Base-by-base conservation (phyloP, 2,329 filamentous ascomycete genomes). In the Akanthomyces dipterigenus region DNA sequence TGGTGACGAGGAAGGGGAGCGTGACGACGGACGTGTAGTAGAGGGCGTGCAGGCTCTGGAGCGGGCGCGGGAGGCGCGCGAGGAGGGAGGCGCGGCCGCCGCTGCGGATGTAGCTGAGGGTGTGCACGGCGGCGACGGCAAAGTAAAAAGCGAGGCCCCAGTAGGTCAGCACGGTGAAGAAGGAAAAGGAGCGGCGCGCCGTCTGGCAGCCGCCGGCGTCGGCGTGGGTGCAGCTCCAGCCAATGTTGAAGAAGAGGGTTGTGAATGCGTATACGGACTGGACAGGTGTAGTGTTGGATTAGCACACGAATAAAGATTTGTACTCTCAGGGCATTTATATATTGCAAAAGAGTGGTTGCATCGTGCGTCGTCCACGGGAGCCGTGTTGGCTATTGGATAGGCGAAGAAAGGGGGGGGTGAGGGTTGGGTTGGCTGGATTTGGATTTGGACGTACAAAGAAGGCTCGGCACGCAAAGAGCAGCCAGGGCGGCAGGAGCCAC, bases 121-220 rank as follows among this genome's bases (percentile, higher is more conserved):
- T 91, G 77, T 96, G 90, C 20, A 84, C 64, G 20, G 88, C 80
- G 1, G 88, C 80, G 68, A 87, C 77, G 61, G 86, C 78, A 71
- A 88, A 88, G 79, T 96, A 96, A 76, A 93, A 93, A 26, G 83
- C 86, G 40, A 93, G 76, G 2, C 90, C 90, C 89, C 89, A 95
- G 80, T 88, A 95, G 11, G 88, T 90, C 62, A 95, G 78, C 69
- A 87, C 80, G 31, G 91, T 96, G 78, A 96, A 96, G 79, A 85
- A 96, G 68, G 87, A 90, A 77, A 96, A 95, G 50, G 81, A 82
- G 50, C 78, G 74, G 57, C 78, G 76, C 28, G 83, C 81, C 1
- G 68, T 70, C 38, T 70, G 65, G 70, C 80, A 81, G 54, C 80
- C 76, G 63, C 76, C 76, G 12, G 70, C 66, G 1, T 64, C 56